Evolutionary conservation across 2,329 filamentous ascomycete genomes (phyloP).

Genomic region (Orbilia brochopaga): DNA sequence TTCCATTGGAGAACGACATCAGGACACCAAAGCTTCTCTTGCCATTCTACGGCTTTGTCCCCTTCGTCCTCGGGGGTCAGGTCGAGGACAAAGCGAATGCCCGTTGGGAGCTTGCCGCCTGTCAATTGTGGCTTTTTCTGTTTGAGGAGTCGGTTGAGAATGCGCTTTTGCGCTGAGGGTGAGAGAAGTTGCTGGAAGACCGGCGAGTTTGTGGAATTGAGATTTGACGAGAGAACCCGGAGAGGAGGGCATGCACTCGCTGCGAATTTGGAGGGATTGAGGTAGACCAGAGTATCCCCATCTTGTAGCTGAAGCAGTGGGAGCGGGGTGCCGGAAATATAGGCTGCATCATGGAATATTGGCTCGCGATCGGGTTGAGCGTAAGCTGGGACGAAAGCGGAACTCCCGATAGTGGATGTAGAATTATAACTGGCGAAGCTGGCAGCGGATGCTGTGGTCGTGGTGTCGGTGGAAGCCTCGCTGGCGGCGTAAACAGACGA

Average conservation of each 20-base stretch:
- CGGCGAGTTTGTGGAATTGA: conserved; percentile 61
- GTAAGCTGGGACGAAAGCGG: conserved; percentile 1
- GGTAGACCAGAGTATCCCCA: conserved; percentile 55
- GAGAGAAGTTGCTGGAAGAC: conserved; percentile 62
- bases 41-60: conserved; percentile 67
- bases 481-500: conserved; percentile 36
- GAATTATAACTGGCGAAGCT: conserved; percentile 37
- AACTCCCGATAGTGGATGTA: conserved; percentile 33
- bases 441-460: conserved; percentile 9
- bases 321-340: conserved; percentile 36
- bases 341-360: conserved; percentile 8
- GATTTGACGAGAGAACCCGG: conserved; percentile 61
- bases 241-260: conserved; percentile 55
- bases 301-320: conserved; percentile 52
- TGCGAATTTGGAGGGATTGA: conserved; percentile 46
- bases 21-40: conserved; percentile 67
- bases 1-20: conserved; percentile 66
- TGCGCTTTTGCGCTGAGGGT: conserved; percentile 55
- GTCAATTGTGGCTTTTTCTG: conserved; percentile 56
- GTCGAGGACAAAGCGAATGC: conserved; percentile 68
- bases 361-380: not conserved
- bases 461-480: conserved; percentile 37
- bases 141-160: conserved; percentile 47
- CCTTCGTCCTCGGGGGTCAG: conserved; percentile 69
- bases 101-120: conserved; percentile 56